Evolutionary conservation across 2,329 filamentous ascomycete genomes (phyloP).

Genomic region (Pyrenophora graminea): DNA sequence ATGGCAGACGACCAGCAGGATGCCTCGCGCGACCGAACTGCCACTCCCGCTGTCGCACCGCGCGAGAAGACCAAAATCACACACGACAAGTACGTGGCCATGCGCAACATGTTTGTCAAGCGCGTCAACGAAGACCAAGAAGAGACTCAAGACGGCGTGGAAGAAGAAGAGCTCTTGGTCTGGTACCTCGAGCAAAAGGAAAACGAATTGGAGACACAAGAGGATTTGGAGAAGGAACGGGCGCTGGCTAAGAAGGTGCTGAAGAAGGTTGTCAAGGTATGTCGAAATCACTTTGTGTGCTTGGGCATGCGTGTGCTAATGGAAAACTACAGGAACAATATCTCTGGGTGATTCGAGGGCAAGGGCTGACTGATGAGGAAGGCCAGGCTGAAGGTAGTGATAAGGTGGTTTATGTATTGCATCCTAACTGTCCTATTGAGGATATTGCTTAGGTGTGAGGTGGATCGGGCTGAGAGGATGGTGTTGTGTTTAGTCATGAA

Average conservation of each 20-base stretch:
- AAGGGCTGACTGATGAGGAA: constrained; percentile 81
- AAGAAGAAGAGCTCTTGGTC: constrained; percentile 76
- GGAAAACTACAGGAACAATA: constrained; percentile 58
- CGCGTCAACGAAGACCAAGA: constrained; percentile 83
- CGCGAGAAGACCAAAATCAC: constrained; percentile 82
- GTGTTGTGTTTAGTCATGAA: background rate
- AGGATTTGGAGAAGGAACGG: constrained; percentile 78
- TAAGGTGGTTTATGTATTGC: constrained; percentile 79
- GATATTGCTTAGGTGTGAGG: constrained; percentile 40
- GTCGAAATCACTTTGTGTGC: constrained; percentile 28
- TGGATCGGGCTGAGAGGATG: no score
- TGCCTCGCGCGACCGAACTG: constrained; percentile 41
- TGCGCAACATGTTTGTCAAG: constrained; percentile 83
- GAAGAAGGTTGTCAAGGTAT: constrained; percentile 93
- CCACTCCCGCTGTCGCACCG: constrained; percentile 42
- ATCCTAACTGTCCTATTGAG: constrained; percentile 91
- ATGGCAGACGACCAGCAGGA: constrained; percentile 42
- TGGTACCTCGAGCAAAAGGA: constrained; percentile 96
- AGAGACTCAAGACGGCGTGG: constrained; percentile 76
- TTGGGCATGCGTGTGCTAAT: constrained; percentile 22
- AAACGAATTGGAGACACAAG: constrained; percentile 76
- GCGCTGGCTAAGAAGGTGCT: constrained; percentile 80
- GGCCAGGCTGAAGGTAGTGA: constrained; percentile 57
- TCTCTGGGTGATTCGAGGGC: constrained; percentile 69
- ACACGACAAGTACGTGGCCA: constrained; percentile 91